Evolutionary conservation across 495 filamentous ascomycete genomes (phyloP).

Genomic region (Lasiosphaeris hirsuta): DNA sequence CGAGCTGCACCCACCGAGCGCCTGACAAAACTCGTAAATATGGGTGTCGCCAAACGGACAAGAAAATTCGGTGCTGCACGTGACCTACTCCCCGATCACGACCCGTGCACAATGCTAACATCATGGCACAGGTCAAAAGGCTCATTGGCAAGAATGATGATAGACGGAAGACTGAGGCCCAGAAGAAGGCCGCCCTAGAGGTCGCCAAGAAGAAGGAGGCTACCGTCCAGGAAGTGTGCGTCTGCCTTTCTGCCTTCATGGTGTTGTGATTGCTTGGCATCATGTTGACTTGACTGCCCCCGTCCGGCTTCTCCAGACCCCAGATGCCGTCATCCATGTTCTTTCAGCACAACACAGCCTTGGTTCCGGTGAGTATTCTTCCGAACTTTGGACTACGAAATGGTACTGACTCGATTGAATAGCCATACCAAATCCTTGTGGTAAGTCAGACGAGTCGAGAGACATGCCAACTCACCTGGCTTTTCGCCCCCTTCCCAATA

Average conservation of each 20-base stretch:
- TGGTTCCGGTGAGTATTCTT: constrained; percentile 55
- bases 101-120: constrained; percentile 13
- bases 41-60: constrained; percentile 33
- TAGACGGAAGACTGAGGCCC: constrained; percentile 56
- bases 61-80: constrained; percentile 32
- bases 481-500: not conserved
- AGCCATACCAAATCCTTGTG: constrained; percentile 33
- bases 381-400: not conserved
- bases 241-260: not conserved
- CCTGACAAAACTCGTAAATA: constrained; percentile 6
- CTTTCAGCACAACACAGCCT: constrained; percentile 89
- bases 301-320: constrained; percentile 53
- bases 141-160: constrained; percentile 61
- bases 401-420: constrained; percentile 10
- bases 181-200: constrained; percentile 49
- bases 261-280: not conserved
- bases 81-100: constrained; percentile 9
- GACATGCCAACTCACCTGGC: not conserved
- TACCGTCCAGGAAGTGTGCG: constrained; percentile 64
- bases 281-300: constrained; percentile 6
- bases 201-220: constrained; percentile 57
- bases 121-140: constrained; percentile 51
- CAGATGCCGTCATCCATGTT: constrained; percentile 85
- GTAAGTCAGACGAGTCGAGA: constrained; percentile 14
- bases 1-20: no score